These are phyloP conservation scores for Heterobasidion parviporum DNA, from an alignment of 1,284 basidiomycete species.

Conservation along the genomic window DNA sequence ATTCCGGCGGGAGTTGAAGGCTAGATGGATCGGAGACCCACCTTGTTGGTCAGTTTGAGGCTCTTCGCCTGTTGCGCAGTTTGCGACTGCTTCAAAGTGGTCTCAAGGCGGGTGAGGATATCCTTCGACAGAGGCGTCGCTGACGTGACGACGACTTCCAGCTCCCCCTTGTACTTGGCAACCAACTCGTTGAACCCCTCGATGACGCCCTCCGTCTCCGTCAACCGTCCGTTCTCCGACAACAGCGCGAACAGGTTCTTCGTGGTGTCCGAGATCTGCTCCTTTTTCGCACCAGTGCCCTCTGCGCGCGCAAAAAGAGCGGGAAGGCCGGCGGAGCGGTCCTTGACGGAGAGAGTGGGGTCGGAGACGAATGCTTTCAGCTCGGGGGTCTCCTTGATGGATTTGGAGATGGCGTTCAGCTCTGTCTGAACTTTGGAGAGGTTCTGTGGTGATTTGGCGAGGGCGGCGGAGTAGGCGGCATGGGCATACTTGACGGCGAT, in stretches of 20 bases:
- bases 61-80: slow-evolving; percentile 79
- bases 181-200: slow-evolving; percentile 90
- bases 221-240: slow-evolving; percentile 89
- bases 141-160: slow-evolving; percentile 89
- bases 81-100: slow-evolving; percentile 77
- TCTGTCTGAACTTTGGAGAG: slow-evolving; percentile 82
- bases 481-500: slow-evolving; percentile 91
- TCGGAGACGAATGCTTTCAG: slow-evolving; percentile 72
- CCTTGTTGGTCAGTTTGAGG: slow-evolving; percentile 85
- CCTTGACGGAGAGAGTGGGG: slow-evolving; percentile 80
- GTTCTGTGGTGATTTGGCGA: slow-evolving; percentile 73
- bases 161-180: slow-evolving; percentile 86
- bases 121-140: slow-evolving; percentile 74
- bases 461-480: slow-evolving; percentile 88
- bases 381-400: slow-evolving; percentile 59
- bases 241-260: slow-evolving; percentile 90
- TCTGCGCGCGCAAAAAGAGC: slow-evolving; percentile 58
- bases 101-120: slow-evolving; percentile 69
- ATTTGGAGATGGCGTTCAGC: slow-evolving; percentile 61
- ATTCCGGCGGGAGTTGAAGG: slow-evolving; percentile 1
- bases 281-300: slow-evolving; percentile 54
- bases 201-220: slow-evolving; percentile 81
- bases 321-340: slow-evolving; percentile 67
- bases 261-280: slow-evolving; percentile 76
- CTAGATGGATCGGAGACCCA: slow-evolving; percentile 19